phyloP scores from a whole-genome alignment of 1,139 yeast genomes.

The Blastobotrys malaysiensis region DNA sequence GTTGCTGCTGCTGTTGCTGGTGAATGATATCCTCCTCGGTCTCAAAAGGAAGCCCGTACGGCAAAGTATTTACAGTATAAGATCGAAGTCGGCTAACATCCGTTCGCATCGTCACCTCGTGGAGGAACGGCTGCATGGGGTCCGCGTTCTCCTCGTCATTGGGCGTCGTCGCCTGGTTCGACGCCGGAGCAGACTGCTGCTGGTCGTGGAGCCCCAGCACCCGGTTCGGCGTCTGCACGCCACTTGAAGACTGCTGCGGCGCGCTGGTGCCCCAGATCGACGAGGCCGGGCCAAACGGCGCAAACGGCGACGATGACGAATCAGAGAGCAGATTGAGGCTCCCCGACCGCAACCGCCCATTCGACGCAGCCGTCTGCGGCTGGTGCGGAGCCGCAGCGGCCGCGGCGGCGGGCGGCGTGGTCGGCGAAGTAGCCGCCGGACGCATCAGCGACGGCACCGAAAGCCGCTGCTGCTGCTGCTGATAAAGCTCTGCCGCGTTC shows the following conservation, averaged over 20 bases:
- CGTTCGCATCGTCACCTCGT: conserved; percentile 31
- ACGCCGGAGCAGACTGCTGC: conserved; percentile 9
- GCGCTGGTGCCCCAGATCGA: conserved; percentile 11
- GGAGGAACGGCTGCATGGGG: conserved; percentile 33
- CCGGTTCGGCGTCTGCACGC: conserved; percentile 17
- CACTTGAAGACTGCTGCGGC: conserved; percentile 4
- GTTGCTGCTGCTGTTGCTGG: conserved; percentile 18
- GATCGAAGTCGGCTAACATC: conserved; percentile 37
- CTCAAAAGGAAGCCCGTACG: conserved; percentile 22
- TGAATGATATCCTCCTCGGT: conserved; percentile 14
- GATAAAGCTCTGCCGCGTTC: background rate
- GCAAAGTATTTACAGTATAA: conserved; percentile 34
- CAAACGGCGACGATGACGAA: conserved; percentile 28
- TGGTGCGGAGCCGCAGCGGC: background rate
- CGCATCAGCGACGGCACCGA: conserved; percentile 1
- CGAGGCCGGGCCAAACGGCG: conserved; percentile 31
- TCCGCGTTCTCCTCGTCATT: conserved; percentile 17
- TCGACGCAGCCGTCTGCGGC: conserved; percentile 2
- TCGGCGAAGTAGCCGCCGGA: background rate
- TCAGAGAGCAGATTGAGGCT: conserved; percentile 32
- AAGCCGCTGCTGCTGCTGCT: conserved; percentile 11
- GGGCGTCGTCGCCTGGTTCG: background rate
- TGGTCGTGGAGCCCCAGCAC: conserved; percentile 4
- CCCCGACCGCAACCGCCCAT: conserved; percentile 30
- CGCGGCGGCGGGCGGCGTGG: too few species aligned